phyloP scores from a whole-genome alignment of 805 yeast genomes.

The Wickerhamomyces chaumierensis region DNA sequence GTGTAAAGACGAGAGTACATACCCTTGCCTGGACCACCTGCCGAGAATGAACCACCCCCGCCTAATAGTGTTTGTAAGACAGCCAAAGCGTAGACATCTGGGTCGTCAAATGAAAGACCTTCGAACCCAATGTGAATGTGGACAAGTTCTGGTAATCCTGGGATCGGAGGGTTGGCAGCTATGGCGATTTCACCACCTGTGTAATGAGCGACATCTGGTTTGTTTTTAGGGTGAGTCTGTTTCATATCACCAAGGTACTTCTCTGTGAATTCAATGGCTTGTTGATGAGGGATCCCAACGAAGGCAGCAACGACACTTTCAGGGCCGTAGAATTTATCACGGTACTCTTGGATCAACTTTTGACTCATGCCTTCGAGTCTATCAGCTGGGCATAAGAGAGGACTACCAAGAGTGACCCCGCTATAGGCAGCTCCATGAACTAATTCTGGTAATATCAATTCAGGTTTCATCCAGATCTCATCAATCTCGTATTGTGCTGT shows the following conservation, averaged over 20 bases:
- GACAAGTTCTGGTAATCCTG: constrained; percentile 60
- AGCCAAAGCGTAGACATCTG: constrained; percentile 85
- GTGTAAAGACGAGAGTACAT: constrained; percentile 94
- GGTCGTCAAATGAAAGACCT: constrained; percentile 72
- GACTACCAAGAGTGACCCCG: constrained; percentile 70
- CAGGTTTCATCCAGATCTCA: constrained; percentile 77
- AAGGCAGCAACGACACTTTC: constrained; percentile 76
- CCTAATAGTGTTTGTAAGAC: constrained; percentile 84
- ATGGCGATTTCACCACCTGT: constrained; percentile 49
- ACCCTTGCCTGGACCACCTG: constrained; percentile 99
- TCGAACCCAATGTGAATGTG: constrained; percentile 84
- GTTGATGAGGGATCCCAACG: constrained; percentile 68
- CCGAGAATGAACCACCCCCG: constrained; percentile 95
- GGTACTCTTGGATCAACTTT: constrained; percentile 45
- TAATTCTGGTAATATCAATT: constrained; percentile 79
- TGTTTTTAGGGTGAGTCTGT: constrained; percentile 18
- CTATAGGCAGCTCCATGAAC: constrained; percentile 74
- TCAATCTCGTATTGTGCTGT: constrained; percentile 74
- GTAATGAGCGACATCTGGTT: constrained; percentile 33
- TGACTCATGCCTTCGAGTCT: constrained; percentile 44
- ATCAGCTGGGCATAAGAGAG: constrained; percentile 72
- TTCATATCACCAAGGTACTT: constrained; percentile 56
- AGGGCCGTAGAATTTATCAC: constrained; percentile 61
- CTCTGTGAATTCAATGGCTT: constrained; percentile 54
- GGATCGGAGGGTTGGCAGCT: constrained; percentile 30